Base-by-base conservation (phyloP, 1,284 basidiomycete species). In the Ganoderma lucidum region DNA sequence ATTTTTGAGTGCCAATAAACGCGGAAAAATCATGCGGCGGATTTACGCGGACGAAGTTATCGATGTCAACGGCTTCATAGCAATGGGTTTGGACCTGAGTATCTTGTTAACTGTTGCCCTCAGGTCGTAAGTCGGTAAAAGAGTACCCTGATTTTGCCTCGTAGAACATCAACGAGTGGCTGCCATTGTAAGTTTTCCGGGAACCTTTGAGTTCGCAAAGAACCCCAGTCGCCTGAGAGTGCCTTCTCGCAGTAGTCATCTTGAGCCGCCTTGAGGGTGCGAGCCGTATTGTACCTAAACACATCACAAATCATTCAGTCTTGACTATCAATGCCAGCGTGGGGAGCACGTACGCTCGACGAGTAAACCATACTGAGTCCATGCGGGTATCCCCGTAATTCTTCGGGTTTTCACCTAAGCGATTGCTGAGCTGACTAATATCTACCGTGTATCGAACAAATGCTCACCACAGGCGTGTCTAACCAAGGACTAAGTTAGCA, bases 171-270 rank as follows among this genome's bases (percentile, higher is more conserved):
- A 0, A 95, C 92, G 14, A 96, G 81, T 2, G 90, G 86, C 78
- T 96, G 95, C 88, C 92, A 94, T 74, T 93, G 87, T 30, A 96
- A 81, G 65, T 90, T 88, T 37, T 93, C 88, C 0, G 95, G 95
- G 80, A 93, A 95, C 0, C 85, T 80, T 62, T 68, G 58, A 28
- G 68, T 67, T 37, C 84, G 86, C 8, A 91, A 81, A 17, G 81
- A 84, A 35, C 87, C 83, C 87, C 90, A 93, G 32, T 87, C 80
- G 1, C 89, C 86, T 2, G 83, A 78, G 10, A 86, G 75, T 0
- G 83, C 89, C 59, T 84, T 84, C 5, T 80, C 75, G 74, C 93
- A 95, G 77, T 88, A 95, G 10, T 81, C 82, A 73, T 96, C 93
- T 77, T 97, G 96, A 64, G 84, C 79, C 53, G 85, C 80, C 78